A percentile compares a stretch with the other conserved stretches of the same genome.
These are phyloP conservation scores for Mortierella sp. DNA, from an alignment of 371 early-diverging fungal species.

Conservation along the genomic window DNA sequence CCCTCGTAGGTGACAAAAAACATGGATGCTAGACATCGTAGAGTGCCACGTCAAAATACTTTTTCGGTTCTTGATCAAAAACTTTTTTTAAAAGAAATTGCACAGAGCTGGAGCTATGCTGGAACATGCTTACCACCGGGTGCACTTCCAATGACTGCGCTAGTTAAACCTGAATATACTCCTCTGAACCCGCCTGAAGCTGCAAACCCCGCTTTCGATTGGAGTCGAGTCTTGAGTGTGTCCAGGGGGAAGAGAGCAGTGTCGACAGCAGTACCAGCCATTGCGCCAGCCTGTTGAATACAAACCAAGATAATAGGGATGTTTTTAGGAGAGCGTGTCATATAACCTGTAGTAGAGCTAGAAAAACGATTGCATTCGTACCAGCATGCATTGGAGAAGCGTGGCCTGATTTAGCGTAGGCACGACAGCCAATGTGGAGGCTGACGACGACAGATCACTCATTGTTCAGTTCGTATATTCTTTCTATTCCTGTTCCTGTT, in stretches of 20 bases:
- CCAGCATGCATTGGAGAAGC: conserved; percentile 48
- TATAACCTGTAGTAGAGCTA: too few relatives aligned
- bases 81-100: background rate
- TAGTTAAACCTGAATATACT: conserved; percentile 90
- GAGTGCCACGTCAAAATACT: background rate
- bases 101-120: background rate
- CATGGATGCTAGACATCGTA: conserved; percentile 73
- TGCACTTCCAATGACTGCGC: conserved; percentile 94
- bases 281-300: conserved; percentile 73
- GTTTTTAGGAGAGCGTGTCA: conserved; percentile 13
- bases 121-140: conserved; percentile 76
- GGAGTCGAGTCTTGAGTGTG: conserved; percentile 93
- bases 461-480: conserved; percentile 9
- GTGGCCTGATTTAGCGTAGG: conserved; percentile 32
- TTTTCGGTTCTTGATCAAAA: background rate
- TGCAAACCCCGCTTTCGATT: conserved; percentile 88
- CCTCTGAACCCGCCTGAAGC: conserved; percentile 93
- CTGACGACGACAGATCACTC: conserved; percentile 46
- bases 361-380: conserved; percentile 9
- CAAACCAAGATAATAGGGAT: background rate
- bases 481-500: background rate
- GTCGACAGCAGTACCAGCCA: conserved; percentile 90
- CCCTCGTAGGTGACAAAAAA: conserved; percentile 95
- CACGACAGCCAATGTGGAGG: conserved; percentile 32
- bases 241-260: conserved; percentile 91